Evolutionary conservation across 2,329 filamentous ascomycete genomes (phyloP).

Genomic region (Didymosphaeria variabile): DNA sequence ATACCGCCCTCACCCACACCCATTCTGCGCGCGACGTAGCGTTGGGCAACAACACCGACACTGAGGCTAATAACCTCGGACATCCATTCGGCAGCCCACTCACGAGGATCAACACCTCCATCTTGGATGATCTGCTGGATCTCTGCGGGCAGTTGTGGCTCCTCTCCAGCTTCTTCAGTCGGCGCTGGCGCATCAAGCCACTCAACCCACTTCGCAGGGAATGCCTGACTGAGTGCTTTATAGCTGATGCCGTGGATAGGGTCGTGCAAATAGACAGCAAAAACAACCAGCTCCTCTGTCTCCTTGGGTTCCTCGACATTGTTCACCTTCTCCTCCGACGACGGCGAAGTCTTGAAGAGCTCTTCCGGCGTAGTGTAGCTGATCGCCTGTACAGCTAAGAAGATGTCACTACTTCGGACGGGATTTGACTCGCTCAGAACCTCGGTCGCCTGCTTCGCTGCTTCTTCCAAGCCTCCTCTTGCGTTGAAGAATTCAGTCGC

Average conservation of each 20-base stretch:
- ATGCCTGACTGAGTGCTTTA: slow-evolving; percentile 79
- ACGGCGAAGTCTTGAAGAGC: slow-evolving; percentile 68
- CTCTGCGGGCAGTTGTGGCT: slow-evolving; percentile 75
- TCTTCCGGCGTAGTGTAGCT: slow-evolving; percentile 69
- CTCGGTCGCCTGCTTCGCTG: slow-evolving; percentile 81
- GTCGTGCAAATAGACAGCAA: slow-evolving; percentile 83
- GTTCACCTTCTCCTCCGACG: slow-evolving; percentile 64
- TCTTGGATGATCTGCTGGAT: slow-evolving; percentile 83
- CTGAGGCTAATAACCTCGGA: slow-evolving; percentile 83
- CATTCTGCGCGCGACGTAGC: slow-evolving; percentile 95
- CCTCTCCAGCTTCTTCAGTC: slow-evolving; percentile 50
- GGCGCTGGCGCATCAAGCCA: slow-evolving; percentile 78
- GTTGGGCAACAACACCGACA: slow-evolving; percentile 87
- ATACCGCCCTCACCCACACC: slow-evolving; percentile 86
- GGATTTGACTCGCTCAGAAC: slow-evolving; percentile 85
- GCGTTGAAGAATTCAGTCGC: slow-evolving; percentile 83
- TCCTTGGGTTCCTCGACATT: slow-evolving; percentile 65
- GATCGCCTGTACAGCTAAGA: slow-evolving; percentile 93
- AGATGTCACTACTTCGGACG: slow-evolving; percentile 91
- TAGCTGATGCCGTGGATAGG: slow-evolving; percentile 92
- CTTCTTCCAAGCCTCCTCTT: slow-evolving; percentile 80
- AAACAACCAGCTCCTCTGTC: slow-evolving; percentile 71
- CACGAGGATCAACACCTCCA: slow-evolving; percentile 85
- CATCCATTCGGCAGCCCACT: slow-evolving; percentile 98
- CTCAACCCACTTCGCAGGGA: slow-evolving; percentile 85